Base-by-base conservation (phyloP, 768 basidiomycete species). In the Leccinum fibrillosum region DNA sequence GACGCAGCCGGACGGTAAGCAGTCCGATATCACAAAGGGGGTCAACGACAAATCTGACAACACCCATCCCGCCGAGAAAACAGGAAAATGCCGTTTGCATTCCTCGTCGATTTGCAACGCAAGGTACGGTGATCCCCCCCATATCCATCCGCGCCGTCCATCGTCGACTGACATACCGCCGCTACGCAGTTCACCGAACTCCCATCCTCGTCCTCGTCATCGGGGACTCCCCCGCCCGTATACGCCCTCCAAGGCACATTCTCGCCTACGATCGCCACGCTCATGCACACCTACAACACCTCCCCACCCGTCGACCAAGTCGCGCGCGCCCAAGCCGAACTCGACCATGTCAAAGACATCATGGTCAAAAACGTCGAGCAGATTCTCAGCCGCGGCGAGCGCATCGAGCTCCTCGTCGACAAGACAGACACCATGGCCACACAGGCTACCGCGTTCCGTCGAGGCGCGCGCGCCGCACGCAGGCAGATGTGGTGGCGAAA, bases 361-460 rank as follows among this genome's bases (percentile, higher is more conserved):
- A 96, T 97, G 94, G 95, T 98, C 52, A 92, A 98, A 74, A 98
- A 98, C 71, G 95, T 98, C 62, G 94, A 98, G 75, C 91, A 94
- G 72, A 96, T 98, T 62, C 83, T 99, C 44, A 89, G 85, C 54
- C 82, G 97, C 37, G 97, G 97, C 23, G 97, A 99, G 74, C 82
- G 97, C 54, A 92, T 99, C 64, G 96, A 98, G 71, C 80, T 98
- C 17, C 82, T 99, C 53, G 91, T 98, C 30, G 94, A 98, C 77
- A 97, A 97, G 80, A 99, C 97, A 28, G 95, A 98, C 69, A 89
- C 82, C 55, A 92, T 99, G 86, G 90, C 92, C 7, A 89, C 86
- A 10, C 94, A 98, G 73, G 94, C 96, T 4, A 92, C 91, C 3
- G 93, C 92, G 7, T 99, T 99, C 76, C 77, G 93, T 49, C 77